These are phyloP conservation scores for Hypoxylon sp. DNA, from an alignment of 2,329 filamentous ascomycete species.

Conservation along the genomic window DNA sequence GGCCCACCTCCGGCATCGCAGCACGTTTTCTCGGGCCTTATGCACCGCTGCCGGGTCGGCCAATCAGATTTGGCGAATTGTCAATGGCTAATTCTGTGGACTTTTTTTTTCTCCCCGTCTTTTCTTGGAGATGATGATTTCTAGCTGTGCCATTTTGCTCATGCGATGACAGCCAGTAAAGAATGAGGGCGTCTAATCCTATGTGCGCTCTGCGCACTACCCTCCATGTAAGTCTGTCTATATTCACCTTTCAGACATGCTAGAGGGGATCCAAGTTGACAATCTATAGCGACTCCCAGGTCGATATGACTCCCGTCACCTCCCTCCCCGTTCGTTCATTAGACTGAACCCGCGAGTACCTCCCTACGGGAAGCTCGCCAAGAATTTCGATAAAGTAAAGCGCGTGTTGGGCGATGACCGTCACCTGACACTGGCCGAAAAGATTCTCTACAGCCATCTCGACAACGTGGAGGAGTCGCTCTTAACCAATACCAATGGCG, in stretches of 20 bases:
- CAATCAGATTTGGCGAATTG: slow-evolving; percentile 41
- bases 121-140: slow-evolving; percentile 9
- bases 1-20: slow-evolving; percentile 33
- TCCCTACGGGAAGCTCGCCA: slow-evolving; percentile 72
- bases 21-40: slow-evolving; percentile 15
- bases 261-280: too few species aligned
- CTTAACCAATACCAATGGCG: slow-evolving; percentile 82
- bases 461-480: slow-evolving; percentile 90
- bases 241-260: not conserved
- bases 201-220: slow-evolving; percentile 44
- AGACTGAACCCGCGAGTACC: slow-evolving; percentile 62
- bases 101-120: slow-evolving; percentile 29
- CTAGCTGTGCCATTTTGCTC: slow-evolving; percentile 10
- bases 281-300: slow-evolving; percentile 40
- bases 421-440: slow-evolving; percentile 88
- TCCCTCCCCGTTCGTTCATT: slow-evolving; percentile 43
- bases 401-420: slow-evolving; percentile 60
- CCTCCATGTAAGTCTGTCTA: slow-evolving; percentile 42
- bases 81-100: slow-evolving; percentile 25
- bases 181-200: slow-evolving; percentile 46
- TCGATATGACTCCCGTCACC: slow-evolving; percentile 35
- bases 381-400: slow-evolving; percentile 67
- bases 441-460: slow-evolving; percentile 97
- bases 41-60: too few species aligned
- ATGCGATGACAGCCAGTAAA: slow-evolving; percentile 47